Percentiles rank a stretch among this genome's conserved stretches.
These are phyloP conservation scores for Cytospora schulzeri DNA, from an alignment of 2,329 filamentous ascomycete genomes.

Conservation along the genomic window DNA sequence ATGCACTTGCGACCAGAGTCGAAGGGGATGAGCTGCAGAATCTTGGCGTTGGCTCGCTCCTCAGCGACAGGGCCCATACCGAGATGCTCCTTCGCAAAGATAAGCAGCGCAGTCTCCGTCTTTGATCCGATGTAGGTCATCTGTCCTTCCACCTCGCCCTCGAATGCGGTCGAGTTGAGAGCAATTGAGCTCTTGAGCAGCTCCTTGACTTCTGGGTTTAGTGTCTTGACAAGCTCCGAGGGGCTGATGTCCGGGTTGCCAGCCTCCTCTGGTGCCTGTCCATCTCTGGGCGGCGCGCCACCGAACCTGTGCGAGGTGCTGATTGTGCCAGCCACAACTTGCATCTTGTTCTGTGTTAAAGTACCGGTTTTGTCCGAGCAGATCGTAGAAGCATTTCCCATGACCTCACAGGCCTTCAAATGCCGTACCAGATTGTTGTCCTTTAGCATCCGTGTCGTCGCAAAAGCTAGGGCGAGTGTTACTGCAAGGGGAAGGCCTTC, in stretches of 20 bases:
- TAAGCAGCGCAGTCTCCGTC: conserved; percentile 75
- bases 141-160: conserved; percentile 69
- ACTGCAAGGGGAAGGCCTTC: conserved; percentile 77
- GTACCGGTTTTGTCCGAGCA: conserved; percentile 72
- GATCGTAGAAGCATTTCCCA: conserved; percentile 76
- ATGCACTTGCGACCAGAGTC: conserved; percentile 76
- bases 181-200: conserved; percentile 62
- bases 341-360: conserved; percentile 70
- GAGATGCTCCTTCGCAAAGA: conserved; percentile 67
- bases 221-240: conserved; percentile 50
- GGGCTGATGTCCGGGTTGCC: conserved; percentile 41
- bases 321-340: conserved; percentile 62
- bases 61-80: conserved; percentile 67
- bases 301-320: conserved; percentile 60
- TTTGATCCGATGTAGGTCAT: conserved; percentile 74
- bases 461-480: conserved; percentile 76
- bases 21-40: conserved; percentile 72
- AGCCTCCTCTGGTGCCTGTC: conserved; percentile 25
- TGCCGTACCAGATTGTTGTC: conserved; percentile 79
- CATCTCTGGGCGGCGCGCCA: conserved; percentile 33
- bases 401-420: conserved; percentile 77
- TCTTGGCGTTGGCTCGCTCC: conserved; percentile 56
- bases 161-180: conserved; percentile 74
- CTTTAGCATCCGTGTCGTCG: conserved; percentile 74
- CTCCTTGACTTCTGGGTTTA: conserved; percentile 51